phyloP scores from a whole-genome alignment of 2,329 filamentous ascomycete species.

The Alternaria infectoria region DNA sequence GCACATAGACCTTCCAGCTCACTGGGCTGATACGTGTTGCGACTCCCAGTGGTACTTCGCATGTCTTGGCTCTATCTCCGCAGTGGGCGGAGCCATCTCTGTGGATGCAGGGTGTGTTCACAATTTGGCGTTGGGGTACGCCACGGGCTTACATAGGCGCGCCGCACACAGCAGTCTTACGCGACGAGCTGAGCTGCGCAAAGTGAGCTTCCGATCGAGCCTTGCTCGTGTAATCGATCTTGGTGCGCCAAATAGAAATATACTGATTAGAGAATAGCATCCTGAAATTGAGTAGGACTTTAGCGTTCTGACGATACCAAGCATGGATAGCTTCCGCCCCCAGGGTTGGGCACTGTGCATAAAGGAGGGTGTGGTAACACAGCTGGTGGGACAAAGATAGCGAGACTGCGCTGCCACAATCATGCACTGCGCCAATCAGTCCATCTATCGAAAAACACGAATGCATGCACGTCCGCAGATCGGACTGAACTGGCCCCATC shows the following conservation, averaged over 20 bases:
- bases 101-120: not conserved
- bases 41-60: not conserved
- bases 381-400: not conserved
- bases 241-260: not conserved
- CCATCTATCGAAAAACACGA: not conserved
- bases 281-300: not conserved
- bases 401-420: not conserved
- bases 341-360: not conserved
- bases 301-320: not conserved
- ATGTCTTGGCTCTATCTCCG: not conserved
- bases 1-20: not conserved
- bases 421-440: not conserved
- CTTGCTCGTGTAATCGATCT: not conserved
- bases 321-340: not conserved
- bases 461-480: not conserved
- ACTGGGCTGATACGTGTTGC: not conserved
- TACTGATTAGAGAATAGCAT: not conserved
- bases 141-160: slow-evolving; percentile 9
- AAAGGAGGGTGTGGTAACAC: not conserved
- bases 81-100: not conserved
- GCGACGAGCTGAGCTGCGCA: not conserved
- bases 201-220: not conserved
- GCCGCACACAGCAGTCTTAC: not conserved
- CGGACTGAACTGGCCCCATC: not conserved
- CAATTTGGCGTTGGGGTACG: not conserved